Evolutionary conservation across 768 basidiomycete genomes (phyloP).

Genomic region (Hortiboletus flavorubellus): DNA sequence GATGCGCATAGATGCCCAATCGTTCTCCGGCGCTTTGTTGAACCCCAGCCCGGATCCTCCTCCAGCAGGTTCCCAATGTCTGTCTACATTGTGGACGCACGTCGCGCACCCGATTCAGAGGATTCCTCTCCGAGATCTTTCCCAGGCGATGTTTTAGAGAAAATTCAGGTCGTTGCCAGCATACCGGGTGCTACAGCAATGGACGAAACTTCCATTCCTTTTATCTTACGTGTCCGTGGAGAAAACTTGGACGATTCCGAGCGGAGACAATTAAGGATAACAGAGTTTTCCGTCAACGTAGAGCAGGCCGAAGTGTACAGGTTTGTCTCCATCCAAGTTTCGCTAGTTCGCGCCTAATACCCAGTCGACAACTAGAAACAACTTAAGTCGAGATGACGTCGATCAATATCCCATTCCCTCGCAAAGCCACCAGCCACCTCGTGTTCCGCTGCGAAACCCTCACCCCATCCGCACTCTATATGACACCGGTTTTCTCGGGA

Average conservation of each 20-base stretch:
- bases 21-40: conserved; percentile 51
- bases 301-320: conserved; percentile 65
- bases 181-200: conserved; percentile 54
- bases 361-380: conserved; percentile 33
- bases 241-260: conserved; percentile 46
- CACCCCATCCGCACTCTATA: conserved; percentile 50
- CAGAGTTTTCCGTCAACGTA: conserved; percentile 53
- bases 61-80: conserved; percentile 30
- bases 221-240: conserved; percentile 60
- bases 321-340: conserved; percentile 37
- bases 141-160: conserved; percentile 52
- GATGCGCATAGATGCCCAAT: conserved; percentile 42
- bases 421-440: conserved; percentile 58
- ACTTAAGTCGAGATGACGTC: conserved; percentile 40
- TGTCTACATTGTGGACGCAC: conserved; percentile 45
- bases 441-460: conserved; percentile 49
- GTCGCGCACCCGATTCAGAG: conserved; percentile 18
- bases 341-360: conserved; percentile 6
- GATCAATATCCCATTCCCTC: conserved; percentile 56
- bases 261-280: conserved; percentile 54
- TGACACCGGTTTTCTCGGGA: conserved; percentile 39
- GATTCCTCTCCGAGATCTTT: conserved; percentile 31
- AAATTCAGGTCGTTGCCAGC: conserved; percentile 61
- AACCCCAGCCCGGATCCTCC: conserved; percentile 36
- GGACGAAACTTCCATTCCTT: conserved; percentile 45